phyloP scores from a whole-genome alignment of 2,329 filamentous ascomycete genomes.

The Reticulascus tulasneorum region DNA sequence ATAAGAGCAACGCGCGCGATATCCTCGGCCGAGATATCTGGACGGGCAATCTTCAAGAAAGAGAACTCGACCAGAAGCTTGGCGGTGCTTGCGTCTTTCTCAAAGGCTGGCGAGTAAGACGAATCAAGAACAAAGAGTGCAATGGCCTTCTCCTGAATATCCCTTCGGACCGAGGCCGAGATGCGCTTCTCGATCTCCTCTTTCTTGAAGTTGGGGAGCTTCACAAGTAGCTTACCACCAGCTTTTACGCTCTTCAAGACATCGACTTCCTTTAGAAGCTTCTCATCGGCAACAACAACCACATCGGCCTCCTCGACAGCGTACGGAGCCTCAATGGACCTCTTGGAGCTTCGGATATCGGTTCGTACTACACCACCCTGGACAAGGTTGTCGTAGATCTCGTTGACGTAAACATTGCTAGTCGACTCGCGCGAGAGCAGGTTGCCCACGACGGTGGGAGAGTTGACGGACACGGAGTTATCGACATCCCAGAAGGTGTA shows the following conservation, averaged over 20 bases:
- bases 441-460: slow-evolving; percentile 57
- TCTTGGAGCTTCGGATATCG: slow-evolving; percentile 79
- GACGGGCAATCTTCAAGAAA: slow-evolving; percentile 74
- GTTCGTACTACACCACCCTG: slow-evolving; percentile 78
- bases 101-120: slow-evolving; percentile 61
- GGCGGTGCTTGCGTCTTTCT: slow-evolving; percentile 58
- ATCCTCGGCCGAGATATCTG: slow-evolving; percentile 58
- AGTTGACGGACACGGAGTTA: slow-evolving; percentile 61
- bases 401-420: slow-evolving; percentile 59
- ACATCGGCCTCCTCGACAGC: slow-evolving; percentile 75
- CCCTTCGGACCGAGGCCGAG: slow-evolving; percentile 64
- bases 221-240: slow-evolving; percentile 70
- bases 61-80: slow-evolving; percentile 72
- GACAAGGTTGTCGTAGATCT: slow-evolving; percentile 59
- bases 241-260: slow-evolving; percentile 66
- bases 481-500: slow-evolving; percentile 95
- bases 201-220: slow-evolving; percentile 74
- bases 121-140: slow-evolving; percentile 74
- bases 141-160: slow-evolving; percentile 65
- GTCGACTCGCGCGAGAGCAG: slow-evolving; percentile 69
- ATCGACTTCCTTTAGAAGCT: slow-evolving; percentile 74
- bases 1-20: slow-evolving; percentile 61
- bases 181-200: slow-evolving; percentile 89
- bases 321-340: slow-evolving; percentile 81
- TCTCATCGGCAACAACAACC: slow-evolving; percentile 69